Evolutionary conservation across 805 yeast genomes (phyloP).

Genomic region (Priceomyces medius): DNA sequence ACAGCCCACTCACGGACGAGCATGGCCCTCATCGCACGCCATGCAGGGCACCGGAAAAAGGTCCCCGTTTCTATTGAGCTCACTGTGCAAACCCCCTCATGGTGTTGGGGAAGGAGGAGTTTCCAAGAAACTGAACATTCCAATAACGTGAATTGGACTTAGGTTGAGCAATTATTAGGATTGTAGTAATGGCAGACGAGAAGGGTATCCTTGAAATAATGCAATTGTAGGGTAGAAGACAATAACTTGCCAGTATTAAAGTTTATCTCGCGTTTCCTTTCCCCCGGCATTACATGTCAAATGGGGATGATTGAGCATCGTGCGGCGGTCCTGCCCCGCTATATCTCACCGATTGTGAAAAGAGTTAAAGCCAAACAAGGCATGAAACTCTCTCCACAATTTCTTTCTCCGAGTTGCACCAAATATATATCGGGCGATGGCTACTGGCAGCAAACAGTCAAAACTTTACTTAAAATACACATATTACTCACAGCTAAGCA

Average conservation of each 20-base stretch:
- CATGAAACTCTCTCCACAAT: constrained; percentile 1
- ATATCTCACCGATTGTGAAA: background rate
- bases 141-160: no score
- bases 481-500: no score
- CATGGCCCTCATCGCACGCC: background rate
- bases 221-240: no score
- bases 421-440: background rate
- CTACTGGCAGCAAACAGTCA: no score
- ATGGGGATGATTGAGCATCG: background rate
- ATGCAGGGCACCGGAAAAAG: background rate
- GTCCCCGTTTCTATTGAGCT: background rate
- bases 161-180: no score
- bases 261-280: background rate
- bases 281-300: background rate
- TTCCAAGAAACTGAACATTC: no score
- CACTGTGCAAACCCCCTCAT: background rate
- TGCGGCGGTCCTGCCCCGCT: background rate
- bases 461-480: no score
- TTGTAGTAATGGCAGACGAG: no score
- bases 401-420: background rate
- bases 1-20: background rate
- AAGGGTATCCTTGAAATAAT: no score
- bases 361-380: constrained; percentile 3
- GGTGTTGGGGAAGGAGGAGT: no score
- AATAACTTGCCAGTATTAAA: no score